Conservation (phyloP, 75 land plant genomes). For the Pseudotsuga menziesii region DNA sequence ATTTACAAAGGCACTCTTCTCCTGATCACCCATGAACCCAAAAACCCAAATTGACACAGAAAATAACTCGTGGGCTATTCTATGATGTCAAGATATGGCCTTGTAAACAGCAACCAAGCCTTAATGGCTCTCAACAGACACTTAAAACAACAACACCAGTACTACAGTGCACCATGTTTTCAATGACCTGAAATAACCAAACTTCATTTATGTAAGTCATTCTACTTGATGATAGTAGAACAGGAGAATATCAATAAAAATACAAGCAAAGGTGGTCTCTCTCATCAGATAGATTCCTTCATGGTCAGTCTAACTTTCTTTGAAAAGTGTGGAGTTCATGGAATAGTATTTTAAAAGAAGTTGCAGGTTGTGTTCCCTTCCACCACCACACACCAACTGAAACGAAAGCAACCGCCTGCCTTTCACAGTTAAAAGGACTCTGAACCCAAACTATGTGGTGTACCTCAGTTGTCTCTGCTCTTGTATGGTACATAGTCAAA, state of each 20-base stretch:
- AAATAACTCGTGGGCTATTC: background rate
- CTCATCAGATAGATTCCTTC: constrained; percentile 9
- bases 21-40: constrained; percentile 2
- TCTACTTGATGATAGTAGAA: background rate
- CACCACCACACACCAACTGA: constrained; percentile 2
- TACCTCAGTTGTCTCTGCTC: background rate
- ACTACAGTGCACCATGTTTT: constrained; percentile 2
- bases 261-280: constrained; percentile 9
- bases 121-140: background rate
- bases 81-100: background rate
- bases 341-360: constrained; percentile 2
- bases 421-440: constrained; percentile 7
- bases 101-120: background rate
- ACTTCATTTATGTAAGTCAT: background rate
- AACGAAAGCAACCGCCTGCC: constrained; percentile 6
- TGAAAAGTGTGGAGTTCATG: background rate
- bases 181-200: constrained; percentile 4
- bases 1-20: constrained; percentile 4
- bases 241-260: background rate
- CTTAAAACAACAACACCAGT: background rate
- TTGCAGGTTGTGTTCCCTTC: constrained; percentile 11
- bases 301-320: no score
- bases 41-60: background rate
- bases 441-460: constrained; percentile 2
- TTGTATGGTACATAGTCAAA: constrained; percentile 10